Evolutionary conservation across 2,329 filamentous ascomycete species (phyloP).

Genomic region (Diaporthe sp.): DNA sequence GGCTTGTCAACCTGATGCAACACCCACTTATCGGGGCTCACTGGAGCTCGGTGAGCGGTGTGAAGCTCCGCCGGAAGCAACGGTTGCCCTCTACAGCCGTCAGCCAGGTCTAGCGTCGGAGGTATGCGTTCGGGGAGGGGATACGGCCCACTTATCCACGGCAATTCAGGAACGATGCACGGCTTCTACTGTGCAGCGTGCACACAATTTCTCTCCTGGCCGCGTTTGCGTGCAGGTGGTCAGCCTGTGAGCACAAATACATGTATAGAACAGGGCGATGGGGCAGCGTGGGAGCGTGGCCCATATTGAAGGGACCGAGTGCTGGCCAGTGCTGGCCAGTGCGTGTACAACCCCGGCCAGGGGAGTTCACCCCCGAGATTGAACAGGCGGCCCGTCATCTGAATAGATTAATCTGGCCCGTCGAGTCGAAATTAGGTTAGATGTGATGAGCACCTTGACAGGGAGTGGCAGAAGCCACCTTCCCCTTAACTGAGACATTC

Average conservation of each 20-base stretch:
- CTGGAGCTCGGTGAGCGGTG: conserved; percentile 28
- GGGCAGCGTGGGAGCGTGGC: not conserved
- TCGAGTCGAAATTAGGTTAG: conserved; percentile 34
- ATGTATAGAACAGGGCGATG: conserved; percentile 2
- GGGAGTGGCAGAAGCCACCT: conserved; percentile 27
- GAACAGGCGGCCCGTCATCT: conserved; percentile 31
- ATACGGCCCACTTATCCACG: conserved; percentile 7
- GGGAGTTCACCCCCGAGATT: conserved; percentile 33
- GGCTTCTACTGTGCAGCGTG: not conserved
- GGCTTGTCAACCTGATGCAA: conserved; percentile 9
- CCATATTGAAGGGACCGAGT: conserved; percentile 16
- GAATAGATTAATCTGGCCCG: conserved; percentile 31
- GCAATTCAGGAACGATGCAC: not conserved
- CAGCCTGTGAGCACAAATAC: not conserved
- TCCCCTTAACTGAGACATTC: conserved; percentile 34
- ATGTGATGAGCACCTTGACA: conserved; percentile 18
- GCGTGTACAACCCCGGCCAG: conserved; percentile 9
- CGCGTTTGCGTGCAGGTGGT: not conserved
- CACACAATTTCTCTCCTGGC: conserved; percentile 2
- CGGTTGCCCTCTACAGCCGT: not conserved
- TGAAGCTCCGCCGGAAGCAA: conserved; percentile 8
- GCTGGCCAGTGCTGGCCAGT: conserved; percentile 19
- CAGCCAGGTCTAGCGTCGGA: conserved; percentile 21
- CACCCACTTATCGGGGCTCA: conserved; percentile 7
- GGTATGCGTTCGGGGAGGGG: not conserved